Conservation (phyloP, 768 basidiomycete genomes). For the Leccinum obscurum region DNA sequence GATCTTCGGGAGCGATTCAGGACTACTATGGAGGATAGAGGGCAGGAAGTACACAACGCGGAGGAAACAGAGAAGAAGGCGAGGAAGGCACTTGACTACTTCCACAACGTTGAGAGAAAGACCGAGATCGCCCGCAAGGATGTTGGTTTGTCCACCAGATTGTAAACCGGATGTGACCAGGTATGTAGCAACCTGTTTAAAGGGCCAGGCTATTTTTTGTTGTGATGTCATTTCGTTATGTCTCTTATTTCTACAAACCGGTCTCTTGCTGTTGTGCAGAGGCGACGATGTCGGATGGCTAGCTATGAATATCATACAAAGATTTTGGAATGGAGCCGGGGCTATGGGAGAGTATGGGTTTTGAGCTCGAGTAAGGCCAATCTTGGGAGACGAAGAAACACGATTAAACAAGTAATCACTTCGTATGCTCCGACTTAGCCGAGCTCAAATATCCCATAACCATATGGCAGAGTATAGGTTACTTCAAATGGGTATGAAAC, state of each 20-base stretch:
- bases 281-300: constrained; percentile 6
- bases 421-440: too few relatives aligned
- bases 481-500: too few relatives aligned
- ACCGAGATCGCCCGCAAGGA: constrained; percentile 40
- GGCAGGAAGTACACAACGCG: constrained; percentile 70
- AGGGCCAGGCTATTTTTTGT: constrained; percentile 3
- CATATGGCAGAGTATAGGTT: too few relatives aligned
- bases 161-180: constrained; percentile 3
- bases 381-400: too few relatives aligned
- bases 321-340: not conserved
- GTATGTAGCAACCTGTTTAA: not conserved
- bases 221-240: constrained; percentile 12
- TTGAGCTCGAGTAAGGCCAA: too few relatives aligned
- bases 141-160: constrained; percentile 20
- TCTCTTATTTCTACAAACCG: constrained; percentile 12
- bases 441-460: too few relatives aligned
- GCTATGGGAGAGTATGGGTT: too few relatives aligned
- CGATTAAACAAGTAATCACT: too few relatives aligned
- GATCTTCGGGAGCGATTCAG: constrained; percentile 84
- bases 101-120: constrained; percentile 51
- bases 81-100: constrained; percentile 68
- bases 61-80: constrained; percentile 78
- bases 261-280: constrained; percentile 2
- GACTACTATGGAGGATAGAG: constrained; percentile 75
- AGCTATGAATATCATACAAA: not conserved